Conservation (phyloP, 208 protist species). For the Acanthamoeba healyi region DNA sequence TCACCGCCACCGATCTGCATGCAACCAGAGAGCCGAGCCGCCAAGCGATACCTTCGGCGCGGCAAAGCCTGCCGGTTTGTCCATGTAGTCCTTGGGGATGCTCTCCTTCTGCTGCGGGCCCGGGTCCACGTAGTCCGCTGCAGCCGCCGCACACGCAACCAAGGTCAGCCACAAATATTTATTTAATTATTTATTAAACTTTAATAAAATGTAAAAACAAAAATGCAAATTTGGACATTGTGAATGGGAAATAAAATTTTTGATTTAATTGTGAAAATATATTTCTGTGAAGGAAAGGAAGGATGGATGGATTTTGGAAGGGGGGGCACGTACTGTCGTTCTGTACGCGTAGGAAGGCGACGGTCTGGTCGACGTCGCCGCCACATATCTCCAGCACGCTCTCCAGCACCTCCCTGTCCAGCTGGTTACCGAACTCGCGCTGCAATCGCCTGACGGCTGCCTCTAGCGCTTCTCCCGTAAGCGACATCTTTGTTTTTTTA, state of each 20-base stretch:
- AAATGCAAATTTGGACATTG: background rate
- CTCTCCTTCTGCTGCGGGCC: conserved; percentile 59
- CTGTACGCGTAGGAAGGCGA: conserved; percentile 44
- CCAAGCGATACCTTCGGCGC: background rate
- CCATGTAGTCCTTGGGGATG: conserved; percentile 58
- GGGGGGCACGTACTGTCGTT: conserved; percentile 39
- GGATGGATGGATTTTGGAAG: background rate
- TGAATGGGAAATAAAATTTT: background rate
- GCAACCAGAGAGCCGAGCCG: no score
- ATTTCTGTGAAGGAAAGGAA: background rate
- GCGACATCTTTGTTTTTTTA: background rate
- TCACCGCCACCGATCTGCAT: no score
- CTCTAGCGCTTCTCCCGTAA: conserved; percentile 31
- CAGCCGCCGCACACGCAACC: background rate
- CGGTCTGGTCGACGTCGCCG: conserved; percentile 52
- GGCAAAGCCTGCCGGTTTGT: conserved; percentile 13
- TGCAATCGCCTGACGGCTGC: conserved; percentile 2
- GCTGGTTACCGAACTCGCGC: conserved; percentile 54
- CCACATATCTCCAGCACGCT: conserved; percentile 71
- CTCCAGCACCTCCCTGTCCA: conserved; percentile 74
- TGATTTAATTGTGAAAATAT: background rate
- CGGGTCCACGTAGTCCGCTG: conserved; percentile 63
- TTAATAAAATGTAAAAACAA: background rate
- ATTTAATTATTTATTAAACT: background rate
- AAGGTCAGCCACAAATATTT: background rate